phyloP scores from a whole-genome alignment of 371 early-diverging fungal species.

The Mortierella sp. region DNA sequence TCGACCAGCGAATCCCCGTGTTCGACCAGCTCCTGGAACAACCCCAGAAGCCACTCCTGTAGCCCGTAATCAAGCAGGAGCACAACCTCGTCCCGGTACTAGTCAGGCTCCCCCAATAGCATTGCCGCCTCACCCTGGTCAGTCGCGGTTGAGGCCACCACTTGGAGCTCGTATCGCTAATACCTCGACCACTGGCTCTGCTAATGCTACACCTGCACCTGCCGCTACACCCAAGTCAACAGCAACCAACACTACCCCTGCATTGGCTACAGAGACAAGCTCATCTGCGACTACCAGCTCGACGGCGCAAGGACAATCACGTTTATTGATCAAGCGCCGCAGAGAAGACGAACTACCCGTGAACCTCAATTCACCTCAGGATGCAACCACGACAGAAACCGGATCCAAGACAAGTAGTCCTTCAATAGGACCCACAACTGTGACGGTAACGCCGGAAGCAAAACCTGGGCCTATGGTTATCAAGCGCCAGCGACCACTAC shows the following conservation, averaged over 20 bases:
- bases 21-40: conserved; percentile 1
- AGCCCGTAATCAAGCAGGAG: conserved; percentile 16
- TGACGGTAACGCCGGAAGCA: conserved; percentile 8
- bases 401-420: conserved; percentile 16
- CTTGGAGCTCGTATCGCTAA: conserved; percentile 29
- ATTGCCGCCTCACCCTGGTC: conserved; percentile 7
- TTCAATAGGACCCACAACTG: conserved; percentile 10
- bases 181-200: conserved; percentile 16
- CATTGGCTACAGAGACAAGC: neutral
- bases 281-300: neutral
- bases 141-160: conserved; percentile 44
- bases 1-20: conserved; percentile 20
- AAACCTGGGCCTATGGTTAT: conserved; percentile 19
- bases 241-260: neutral
- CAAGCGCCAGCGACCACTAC: conserved; percentile 43
- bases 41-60: conserved; percentile 2
- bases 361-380: conserved; percentile 6
- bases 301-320: conserved; percentile 6
- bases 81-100: conserved; percentile 25
- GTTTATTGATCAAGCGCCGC: conserved; percentile 41
- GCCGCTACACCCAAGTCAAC: neutral
- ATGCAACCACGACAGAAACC: neutral
- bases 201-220: neutral
- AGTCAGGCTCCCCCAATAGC: neutral
- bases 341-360: conserved; percentile 38